These are phyloP conservation scores for Fusarium albidum DNA, from an alignment of 2,329 filamentous ascomycete species.

Conservation along the genomic window DNA sequence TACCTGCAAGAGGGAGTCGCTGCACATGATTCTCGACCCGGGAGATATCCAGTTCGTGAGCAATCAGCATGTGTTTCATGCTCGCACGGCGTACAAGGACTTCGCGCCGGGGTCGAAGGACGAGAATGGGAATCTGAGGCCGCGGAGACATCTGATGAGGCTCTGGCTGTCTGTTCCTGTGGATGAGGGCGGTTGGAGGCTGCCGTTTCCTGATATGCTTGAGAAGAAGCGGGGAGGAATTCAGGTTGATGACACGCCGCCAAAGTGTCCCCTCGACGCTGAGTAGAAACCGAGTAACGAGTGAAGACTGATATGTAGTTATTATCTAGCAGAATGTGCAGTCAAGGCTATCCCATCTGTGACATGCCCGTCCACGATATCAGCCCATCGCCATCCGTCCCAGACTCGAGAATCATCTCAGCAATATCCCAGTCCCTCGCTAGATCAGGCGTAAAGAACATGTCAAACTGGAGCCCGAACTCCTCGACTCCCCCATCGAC, in stretches of 20 bases:
- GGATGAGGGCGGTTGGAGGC: constrained; percentile 80
- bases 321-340: too few species aligned
- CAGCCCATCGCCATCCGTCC: constrained; percentile 5
- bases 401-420: constrained; percentile 16
- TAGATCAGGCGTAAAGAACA: constrained; percentile 13
- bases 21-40: constrained; percentile 86
- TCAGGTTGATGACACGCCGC: constrained; percentile 15
- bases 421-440: constrained; percentile 11
- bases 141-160: constrained; percentile 80
- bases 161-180: constrained; percentile 84
- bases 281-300: not conserved
- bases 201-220: constrained; percentile 79
- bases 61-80: constrained; percentile 81
- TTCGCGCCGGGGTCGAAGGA: constrained; percentile 62
- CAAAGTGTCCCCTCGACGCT: constrained; percentile 6
- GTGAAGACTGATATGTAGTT: not conserved
- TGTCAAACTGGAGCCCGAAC: constrained; percentile 4
- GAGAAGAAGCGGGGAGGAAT: constrained; percentile 82
- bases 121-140: constrained; percentile 41
- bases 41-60: constrained; percentile 87
- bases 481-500: not conserved
- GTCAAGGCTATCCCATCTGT: not conserved
- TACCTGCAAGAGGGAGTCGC: constrained; percentile 72
- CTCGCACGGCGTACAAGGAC: constrained; percentile 77
- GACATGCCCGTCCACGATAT: constrained; percentile 15